phyloP scores from a whole-genome alignment of 2,329 filamentous ascomycete species.

The Lachnellula occidentalis region DNA sequence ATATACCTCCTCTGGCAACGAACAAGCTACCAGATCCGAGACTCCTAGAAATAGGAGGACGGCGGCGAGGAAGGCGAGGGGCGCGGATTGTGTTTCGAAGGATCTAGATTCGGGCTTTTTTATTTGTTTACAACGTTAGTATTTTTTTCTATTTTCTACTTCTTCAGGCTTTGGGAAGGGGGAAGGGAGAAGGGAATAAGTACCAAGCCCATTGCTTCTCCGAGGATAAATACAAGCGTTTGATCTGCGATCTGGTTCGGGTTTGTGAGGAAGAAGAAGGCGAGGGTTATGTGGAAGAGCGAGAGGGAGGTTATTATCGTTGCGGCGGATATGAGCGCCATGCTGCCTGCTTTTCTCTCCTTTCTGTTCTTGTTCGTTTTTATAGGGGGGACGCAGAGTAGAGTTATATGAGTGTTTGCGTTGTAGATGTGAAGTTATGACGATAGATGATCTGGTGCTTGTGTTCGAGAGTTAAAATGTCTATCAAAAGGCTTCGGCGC shows the following conservation, averaged over 20 bases:
- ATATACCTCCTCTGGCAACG: slow-evolving; percentile 61
- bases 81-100: slow-evolving; percentile 64
- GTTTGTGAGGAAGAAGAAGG: slow-evolving; percentile 74
- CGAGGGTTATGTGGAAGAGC: slow-evolving; percentile 78
- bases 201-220: slow-evolving; percentile 80
- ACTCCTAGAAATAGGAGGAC: slow-evolving; percentile 57
- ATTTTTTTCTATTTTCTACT: not conserved
- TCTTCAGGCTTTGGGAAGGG: not conserved
- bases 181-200: slow-evolving; percentile 38
- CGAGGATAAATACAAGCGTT: slow-evolving; percentile 72
- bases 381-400: not conserved
- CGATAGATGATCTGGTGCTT: not conserved
- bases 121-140: not conserved
- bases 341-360: slow-evolving; percentile 35
- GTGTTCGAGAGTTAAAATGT: not conserved
- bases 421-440: not conserved
- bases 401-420: not conserved
- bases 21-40: slow-evolving; percentile 60
- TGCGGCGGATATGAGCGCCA: slow-evolving; percentile 76
- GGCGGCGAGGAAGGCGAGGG: slow-evolving; percentile 67
- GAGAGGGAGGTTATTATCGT: slow-evolving; percentile 77
- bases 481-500: no score
- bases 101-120: slow-evolving; percentile 57
- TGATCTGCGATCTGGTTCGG: slow-evolving; percentile 72
- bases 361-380: not conserved